A percentile compares a stretch with the other conserved stretches of the same genome.
Conservation (phyloP, 352 stramenopile genomes). For the Aphanomyces astaci region DNA sequence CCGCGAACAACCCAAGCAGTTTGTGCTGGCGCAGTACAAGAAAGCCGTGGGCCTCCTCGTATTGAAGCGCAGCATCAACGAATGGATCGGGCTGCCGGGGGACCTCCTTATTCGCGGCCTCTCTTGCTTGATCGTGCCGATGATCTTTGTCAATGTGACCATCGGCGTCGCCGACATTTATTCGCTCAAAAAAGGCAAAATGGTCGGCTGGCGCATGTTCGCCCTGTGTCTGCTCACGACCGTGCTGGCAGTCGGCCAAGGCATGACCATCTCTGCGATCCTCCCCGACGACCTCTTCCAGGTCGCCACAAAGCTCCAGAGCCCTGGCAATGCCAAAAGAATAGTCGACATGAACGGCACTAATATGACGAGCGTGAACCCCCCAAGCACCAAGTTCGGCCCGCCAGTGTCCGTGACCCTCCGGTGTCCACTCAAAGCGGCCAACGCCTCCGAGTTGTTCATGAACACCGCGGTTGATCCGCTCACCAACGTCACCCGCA, state of each 20-base stretch:
- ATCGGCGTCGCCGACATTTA: slow-evolving; percentile 59
- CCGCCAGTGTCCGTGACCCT: background rate
- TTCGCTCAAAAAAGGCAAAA: slow-evolving; percentile 38
- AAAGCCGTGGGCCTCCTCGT: background rate
- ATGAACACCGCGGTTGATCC: background rate
- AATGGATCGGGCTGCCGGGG: slow-evolving; percentile 38
- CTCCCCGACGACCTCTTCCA: background rate
- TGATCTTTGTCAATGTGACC: slow-evolving; percentile 74
- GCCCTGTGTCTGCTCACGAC: background rate
- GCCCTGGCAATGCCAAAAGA: too few relatives aligned
- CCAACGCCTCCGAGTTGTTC: background rate
- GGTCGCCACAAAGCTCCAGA: background rate
- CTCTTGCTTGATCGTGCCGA: slow-evolving; percentile 67
- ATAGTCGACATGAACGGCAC: background rate
- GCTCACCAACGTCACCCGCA: background rate
- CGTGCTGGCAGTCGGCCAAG: background rate
- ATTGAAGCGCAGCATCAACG: background rate
- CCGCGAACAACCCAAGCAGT: background rate
- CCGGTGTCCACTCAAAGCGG: background rate
- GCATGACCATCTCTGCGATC: background rate
- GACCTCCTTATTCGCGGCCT: slow-evolving; percentile 68
- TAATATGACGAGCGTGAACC: background rate
- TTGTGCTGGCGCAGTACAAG: background rate
- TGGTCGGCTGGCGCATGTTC: background rate
- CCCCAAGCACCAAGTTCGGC: too few relatives aligned